Conservation (phyloP, 139 green algal species). For the Penium margaritaceum region DNA sequence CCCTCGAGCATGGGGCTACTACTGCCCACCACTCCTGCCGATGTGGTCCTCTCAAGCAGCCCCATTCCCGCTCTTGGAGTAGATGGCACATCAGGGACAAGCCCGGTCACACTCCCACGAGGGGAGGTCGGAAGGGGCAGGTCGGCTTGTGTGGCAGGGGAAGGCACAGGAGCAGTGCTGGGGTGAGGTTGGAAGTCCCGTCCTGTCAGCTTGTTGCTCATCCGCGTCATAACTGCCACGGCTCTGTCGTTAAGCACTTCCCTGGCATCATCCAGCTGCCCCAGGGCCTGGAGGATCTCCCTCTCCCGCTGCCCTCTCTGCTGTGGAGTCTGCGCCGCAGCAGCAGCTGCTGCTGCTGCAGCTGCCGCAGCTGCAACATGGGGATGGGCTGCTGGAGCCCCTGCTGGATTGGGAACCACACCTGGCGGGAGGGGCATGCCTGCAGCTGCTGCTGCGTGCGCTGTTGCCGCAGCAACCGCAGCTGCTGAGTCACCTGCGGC, state of each 20-base stretch:
- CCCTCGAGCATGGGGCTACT: slow-evolving; percentile 2
- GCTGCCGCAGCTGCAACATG: no score
- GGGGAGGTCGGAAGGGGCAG: not conserved
- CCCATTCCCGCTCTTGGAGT: no score
- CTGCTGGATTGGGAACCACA: no score
- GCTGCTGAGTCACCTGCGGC: no score
- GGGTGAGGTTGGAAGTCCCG: slow-evolving; percentile 60
- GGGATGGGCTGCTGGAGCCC: no score
- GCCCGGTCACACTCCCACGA: not conserved
- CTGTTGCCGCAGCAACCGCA: no score
- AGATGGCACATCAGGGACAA: not conserved
- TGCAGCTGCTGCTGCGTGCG: not conserved
- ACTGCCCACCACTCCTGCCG: slow-evolving; percentile 2
- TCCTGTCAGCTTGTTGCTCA: slow-evolving; percentile 92
- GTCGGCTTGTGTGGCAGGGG: no score
- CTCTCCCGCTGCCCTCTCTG: slow-evolving; percentile 58
- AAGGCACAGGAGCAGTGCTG: not conserved
- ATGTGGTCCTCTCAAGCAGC: slow-evolving; percentile 33
- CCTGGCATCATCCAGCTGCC: slow-evolving; percentile 61
- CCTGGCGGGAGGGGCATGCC: slow-evolving; percentile 7
- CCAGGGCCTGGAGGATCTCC: slow-evolving; percentile 60
- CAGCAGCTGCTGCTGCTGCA: no score
- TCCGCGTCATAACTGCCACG: slow-evolving; percentile 88
- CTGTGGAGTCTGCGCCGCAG: no score
- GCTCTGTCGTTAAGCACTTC: slow-evolving; percentile 81